Percentiles rank a stretch among this genome's conserved stretches.
phyloP scores from a whole-genome alignment of 2,329 filamentous ascomycete genomes.

The Metarhizium humberi region DNA sequence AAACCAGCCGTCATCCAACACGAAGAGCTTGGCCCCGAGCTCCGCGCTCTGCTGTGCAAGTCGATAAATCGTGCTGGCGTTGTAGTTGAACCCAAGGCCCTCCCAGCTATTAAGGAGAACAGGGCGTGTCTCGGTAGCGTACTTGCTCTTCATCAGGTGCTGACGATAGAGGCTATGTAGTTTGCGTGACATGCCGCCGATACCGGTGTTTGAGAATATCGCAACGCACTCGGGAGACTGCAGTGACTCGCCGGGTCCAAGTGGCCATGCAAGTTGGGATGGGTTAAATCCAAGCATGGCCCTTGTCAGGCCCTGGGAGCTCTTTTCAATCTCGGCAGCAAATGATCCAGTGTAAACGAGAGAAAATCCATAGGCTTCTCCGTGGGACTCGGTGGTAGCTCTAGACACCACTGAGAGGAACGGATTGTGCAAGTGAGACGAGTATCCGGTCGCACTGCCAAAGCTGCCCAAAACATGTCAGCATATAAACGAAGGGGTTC shows the following conservation, averaged over 20 bases:
- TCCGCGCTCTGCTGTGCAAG: slow-evolving; percentile 47
- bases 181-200: slow-evolving; percentile 53
- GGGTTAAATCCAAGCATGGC: slow-evolving; percentile 53
- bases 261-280: slow-evolving; percentile 47
- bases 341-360: slow-evolving; percentile 58
- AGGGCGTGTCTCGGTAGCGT: slow-evolving; percentile 41
- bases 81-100: slow-evolving; percentile 49
- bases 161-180: slow-evolving; percentile 53
- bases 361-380: slow-evolving; percentile 56
- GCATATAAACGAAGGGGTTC: not conserved
- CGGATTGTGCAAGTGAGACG: slow-evolving; percentile 55
- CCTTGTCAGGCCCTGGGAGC: slow-evolving; percentile 51
- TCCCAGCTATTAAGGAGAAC: slow-evolving; percentile 59
- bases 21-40: slow-evolving; percentile 53
- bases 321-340: slow-evolving; percentile 49
- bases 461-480: slow-evolving; percentile 31
- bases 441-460: slow-evolving; percentile 51
- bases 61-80: slow-evolving; percentile 43
- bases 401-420: slow-evolving; percentile 50
- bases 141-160: slow-evolving; percentile 49
- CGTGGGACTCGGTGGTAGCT: slow-evolving; percentile 48
- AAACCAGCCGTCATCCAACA: slow-evolving; percentile 61
- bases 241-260: slow-evolving; percentile 46
- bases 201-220: slow-evolving; percentile 47
- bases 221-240: slow-evolving; percentile 54